These are phyloP conservation scores for Ascochyta koolunga DNA, from an alignment of 2,329 filamentous ascomycete genomes.

Conservation along the genomic window DNA sequence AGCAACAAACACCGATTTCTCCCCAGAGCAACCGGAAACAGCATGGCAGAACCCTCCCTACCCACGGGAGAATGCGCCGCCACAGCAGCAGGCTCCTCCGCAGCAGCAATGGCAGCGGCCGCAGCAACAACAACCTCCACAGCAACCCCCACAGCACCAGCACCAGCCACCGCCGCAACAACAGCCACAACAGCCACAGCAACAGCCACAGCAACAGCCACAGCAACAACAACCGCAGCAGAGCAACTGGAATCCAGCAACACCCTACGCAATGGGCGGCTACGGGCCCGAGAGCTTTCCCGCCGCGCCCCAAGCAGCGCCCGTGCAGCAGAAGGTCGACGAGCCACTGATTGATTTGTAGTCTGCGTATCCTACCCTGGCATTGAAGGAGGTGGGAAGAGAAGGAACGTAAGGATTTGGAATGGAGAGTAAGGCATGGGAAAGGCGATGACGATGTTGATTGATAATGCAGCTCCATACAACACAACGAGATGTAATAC, in stretches of 20 bases:
- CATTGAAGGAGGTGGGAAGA: too few relatives aligned
- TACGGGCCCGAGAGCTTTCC: slow-evolving; percentile 64
- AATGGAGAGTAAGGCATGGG: too few relatives aligned
- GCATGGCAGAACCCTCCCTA: slow-evolving; percentile 42
- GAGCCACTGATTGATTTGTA: slow-evolving; percentile 82
- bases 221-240: slow-evolving; percentile 40
- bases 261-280: slow-evolving; percentile 48
- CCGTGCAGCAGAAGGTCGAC: slow-evolving; percentile 62
- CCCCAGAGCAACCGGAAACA: slow-evolving; percentile 40
- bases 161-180: slow-evolving; percentile 18
- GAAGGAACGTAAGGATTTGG: too few relatives aligned
- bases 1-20: slow-evolving; percentile 37
- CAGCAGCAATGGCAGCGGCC: slow-evolving; percentile 20
- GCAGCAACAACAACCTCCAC: slow-evolving; percentile 24
- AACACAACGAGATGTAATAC: too few relatives aligned
- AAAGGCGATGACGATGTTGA: too few relatives aligned
- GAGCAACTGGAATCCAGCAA: slow-evolving; percentile 41
- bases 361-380: neutral
- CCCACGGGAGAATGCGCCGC: slow-evolving; percentile 37
- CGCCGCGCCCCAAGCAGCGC: slow-evolving; percentile 61
- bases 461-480: too few relatives aligned
- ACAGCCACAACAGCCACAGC: slow-evolving; percentile 25
- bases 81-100: slow-evolving; percentile 17
- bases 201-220: slow-evolving; percentile 30
- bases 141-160: slow-evolving; percentile 19